Conservation (phyloP, 352 stramenopile genomes). For the Elongisporangium anandrum region DNA sequence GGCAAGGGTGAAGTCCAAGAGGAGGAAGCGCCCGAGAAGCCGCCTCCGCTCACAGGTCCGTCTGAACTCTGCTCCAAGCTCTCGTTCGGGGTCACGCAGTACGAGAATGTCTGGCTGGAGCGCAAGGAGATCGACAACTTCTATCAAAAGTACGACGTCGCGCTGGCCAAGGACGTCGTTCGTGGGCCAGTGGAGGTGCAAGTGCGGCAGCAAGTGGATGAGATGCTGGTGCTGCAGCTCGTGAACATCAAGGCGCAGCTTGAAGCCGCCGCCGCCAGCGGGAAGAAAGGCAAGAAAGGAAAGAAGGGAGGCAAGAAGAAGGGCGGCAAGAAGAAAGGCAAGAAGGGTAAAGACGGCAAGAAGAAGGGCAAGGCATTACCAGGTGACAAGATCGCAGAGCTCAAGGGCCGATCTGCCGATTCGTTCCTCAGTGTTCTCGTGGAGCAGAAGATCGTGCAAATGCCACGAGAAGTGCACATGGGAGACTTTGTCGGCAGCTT, state of each 20-base stretch:
- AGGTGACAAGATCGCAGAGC: slow-evolving; percentile 88
- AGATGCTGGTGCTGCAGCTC: slow-evolving; percentile 92
- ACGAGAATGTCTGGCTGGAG: slow-evolving; percentile 87
- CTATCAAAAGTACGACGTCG: slow-evolving; percentile 91
- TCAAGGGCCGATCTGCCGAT: slow-evolving; percentile 86
- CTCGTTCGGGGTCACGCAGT: slow-evolving; percentile 48
- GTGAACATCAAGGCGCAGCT: slow-evolving; percentile 93
- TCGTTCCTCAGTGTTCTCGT: slow-evolving; percentile 90
- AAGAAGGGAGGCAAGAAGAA: slow-evolving; percentile 58
- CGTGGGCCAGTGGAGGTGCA: slow-evolving; percentile 83
- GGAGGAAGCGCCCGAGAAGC: slow-evolving; percentile 72
- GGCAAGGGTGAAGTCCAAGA: slow-evolving; percentile 52
- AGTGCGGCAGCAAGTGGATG: slow-evolving; percentile 89
- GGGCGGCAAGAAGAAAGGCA: slow-evolving; percentile 40
- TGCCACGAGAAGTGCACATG: slow-evolving; percentile 35
- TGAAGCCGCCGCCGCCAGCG: slow-evolving; percentile 48
- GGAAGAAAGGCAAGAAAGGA: slow-evolving; percentile 82
- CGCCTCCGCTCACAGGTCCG: slow-evolving; percentile 81
- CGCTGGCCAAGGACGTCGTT: slow-evolving; percentile 88
- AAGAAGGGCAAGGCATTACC: slow-evolving; percentile 82
- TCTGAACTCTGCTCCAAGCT: slow-evolving; percentile 84
- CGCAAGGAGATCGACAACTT: slow-evolving; percentile 89
- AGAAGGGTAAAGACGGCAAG: slow-evolving; percentile 42
- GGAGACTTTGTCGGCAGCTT: slow-evolving; percentile 90
- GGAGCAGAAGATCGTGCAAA: slow-evolving; percentile 87